Base-by-base conservation (phyloP, 345 rosid genomes). In the Moringa oleifera region DNA sequence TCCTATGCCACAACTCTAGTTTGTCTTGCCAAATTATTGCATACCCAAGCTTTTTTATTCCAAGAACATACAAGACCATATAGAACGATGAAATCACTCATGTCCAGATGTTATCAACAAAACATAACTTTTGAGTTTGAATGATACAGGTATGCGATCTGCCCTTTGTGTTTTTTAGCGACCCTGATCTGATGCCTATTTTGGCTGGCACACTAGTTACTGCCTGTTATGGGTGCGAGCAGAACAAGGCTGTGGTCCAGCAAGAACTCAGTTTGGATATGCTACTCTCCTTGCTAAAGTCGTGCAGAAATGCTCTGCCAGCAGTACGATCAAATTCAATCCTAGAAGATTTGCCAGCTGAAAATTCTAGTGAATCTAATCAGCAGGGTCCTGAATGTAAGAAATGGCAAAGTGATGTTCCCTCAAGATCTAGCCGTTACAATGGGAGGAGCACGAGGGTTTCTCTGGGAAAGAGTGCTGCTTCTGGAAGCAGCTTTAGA, bases 81-180 rank as follows among this genome's bases (percentile, higher is more conserved):
- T n/a, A n/a, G n/a, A n/a, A n/a, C n/a, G n/a, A n/a, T n/a, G n/a
- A n/a, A n/a, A n/a, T n/a, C n/a, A n/a, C n/a, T n/a, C n/a, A n/a
- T 45, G 16, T 47, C 23, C 36, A 20, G n/a, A 45, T 56, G 41
- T 66, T 71, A 37, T 45, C 2, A 13, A 31, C 55, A 18, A 31
- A 59, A 57, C 53, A 72, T 76, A 28, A 78, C 61, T 55, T 52
- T 63, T 72, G 50, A 31, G 33, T 20, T 67, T 65, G 63, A 70
- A 60, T 10, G 53, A 22, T n/a, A 64, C 86, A 87, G 94, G 83
- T 87, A 2, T 87, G 94, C 53, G 94, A 87, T 75, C 83, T 87
- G 65, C 94, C 90, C 23, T 87, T 87, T 50, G 77, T 77, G 58
- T 84, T 87, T 77, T 87, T 87, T 71, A 84, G 94, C 20, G 86